phyloP scores from a whole-genome alignment of 2,329 filamentous ascomycete genomes.

The Ophiostoma ips region DNA sequence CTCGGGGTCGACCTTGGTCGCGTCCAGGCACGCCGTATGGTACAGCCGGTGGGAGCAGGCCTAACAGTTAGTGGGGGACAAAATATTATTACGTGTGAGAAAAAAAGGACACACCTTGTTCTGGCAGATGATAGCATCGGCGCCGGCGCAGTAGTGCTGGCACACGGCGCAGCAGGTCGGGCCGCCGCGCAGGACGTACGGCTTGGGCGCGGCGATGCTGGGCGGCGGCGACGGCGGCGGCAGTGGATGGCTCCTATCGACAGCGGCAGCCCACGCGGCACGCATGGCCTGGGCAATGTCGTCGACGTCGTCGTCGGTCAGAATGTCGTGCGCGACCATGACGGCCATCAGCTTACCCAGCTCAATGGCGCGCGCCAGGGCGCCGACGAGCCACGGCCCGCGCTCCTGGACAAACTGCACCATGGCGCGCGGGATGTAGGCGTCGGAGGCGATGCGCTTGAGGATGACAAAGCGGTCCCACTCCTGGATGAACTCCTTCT shows the following conservation, averaged over 20 bases:
- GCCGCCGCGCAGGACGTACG: background rate
- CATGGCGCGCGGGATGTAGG: constrained; percentile 38
- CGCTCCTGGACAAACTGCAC: constrained; percentile 37
- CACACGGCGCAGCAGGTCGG: constrained; percentile 31
- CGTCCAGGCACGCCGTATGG: constrained; percentile 32
- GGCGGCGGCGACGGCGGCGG: background rate
- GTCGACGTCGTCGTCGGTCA: constrained; percentile 30
- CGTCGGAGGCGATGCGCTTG: constrained; percentile 35
- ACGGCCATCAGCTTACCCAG: constrained; percentile 41
- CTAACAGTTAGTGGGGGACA: too few species aligned
- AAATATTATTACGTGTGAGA: too few species aligned
- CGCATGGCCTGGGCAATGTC: constrained; percentile 25
- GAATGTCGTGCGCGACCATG: constrained; percentile 33
- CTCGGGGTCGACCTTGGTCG: constrained; percentile 23
- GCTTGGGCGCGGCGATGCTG: constrained; percentile 1
- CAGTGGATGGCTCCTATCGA: too few species aligned
- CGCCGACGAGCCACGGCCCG: constrained; percentile 36
- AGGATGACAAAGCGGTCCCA: constrained; percentile 43
- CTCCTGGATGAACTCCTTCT: constrained; percentile 44
- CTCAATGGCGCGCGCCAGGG: constrained; percentile 34
- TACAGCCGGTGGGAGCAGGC: constrained; percentile 30
- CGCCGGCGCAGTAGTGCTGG: constrained; percentile 19
- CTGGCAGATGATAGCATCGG: constrained; percentile 33
- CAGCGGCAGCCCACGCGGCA: constrained; percentile 18
- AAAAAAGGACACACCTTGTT: constrained; percentile 27